Base-by-base conservation (phyloP, 2,329 filamentous ascomycete species). In the Aspergillus clavatus region DNA sequence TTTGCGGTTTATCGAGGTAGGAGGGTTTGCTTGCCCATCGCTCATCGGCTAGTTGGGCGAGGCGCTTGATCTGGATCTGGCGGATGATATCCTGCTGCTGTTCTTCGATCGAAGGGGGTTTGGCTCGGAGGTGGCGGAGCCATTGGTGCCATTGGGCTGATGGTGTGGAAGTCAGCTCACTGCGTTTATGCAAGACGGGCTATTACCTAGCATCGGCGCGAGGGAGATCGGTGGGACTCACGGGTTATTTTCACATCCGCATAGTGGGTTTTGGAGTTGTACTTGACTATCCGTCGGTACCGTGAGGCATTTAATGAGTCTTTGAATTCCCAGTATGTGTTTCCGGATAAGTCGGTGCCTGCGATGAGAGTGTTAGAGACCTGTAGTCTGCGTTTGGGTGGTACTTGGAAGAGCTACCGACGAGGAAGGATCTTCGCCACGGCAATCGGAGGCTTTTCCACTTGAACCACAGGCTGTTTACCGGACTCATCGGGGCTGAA, bases 311-410 rank as follows among this genome's bases (percentile, higher is more conserved):
- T 78, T 44, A 80, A 50, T 14, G 70, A 66, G 58, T 82, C 79
- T 58, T 78, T 79, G 65, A 84, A 83, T 58, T 83, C 80, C 81
- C 81, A 84, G 63, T 77, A 84, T 7, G 80, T 83, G 65, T 84
- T 84, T 49, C 81, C 81, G 16, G 73, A 62, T 38, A 84, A 72
- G 63, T 84, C 81, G 53, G 74, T 71, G 59, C 81, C 81, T 81
- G 56, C 24, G 29, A 47, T 28, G 11, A 44, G 6, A 40, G n/a
- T 43, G 44, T 26, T 41, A 52, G 43, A 58, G 37, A 53, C 27
- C 31, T 18, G 19, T 16, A 18, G 43, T 8, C 12, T 23, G 29
- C 3, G 28, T 29, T 7, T 11, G 16, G 16, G 10, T 35, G 28
- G 16, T 10, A 21, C 29, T 19, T 10, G 21, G 31, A 42, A 49